Evolutionary conservation across 2,329 filamentous ascomycete species (phyloP).

Genomic region (Sordariomycetes sp.): DNA sequence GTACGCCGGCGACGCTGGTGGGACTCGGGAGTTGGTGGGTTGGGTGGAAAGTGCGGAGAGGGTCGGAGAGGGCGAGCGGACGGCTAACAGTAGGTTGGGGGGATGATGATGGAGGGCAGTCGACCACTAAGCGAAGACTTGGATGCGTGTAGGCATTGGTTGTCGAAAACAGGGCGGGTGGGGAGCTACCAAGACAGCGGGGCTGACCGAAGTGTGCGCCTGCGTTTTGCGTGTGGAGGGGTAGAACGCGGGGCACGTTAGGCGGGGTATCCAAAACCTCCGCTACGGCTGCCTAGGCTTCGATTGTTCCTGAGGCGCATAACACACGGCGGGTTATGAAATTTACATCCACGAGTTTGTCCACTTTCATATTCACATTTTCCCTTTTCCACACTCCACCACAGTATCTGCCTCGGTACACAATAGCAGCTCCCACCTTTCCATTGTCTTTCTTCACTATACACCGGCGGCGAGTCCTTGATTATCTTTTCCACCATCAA

Average conservation of each 20-base stretch:
- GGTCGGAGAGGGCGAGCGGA: background rate
- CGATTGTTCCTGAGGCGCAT: background rate
- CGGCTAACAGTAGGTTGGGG: background rate
- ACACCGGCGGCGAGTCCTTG: too few relatives aligned
- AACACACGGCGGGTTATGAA: background rate
- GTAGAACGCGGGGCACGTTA: background rate
- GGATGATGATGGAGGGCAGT: background rate
- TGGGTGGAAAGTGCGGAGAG: background rate
- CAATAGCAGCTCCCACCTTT: too few relatives aligned
- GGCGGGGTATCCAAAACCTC: background rate
- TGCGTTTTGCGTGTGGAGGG: background rate
- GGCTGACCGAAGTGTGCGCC: background rate
- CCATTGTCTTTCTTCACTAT: too few relatives aligned
- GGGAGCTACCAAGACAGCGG: background rate
- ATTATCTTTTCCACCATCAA: too few relatives aligned
- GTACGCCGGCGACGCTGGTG: background rate
- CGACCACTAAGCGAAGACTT: background rate
- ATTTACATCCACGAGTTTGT: background rate
- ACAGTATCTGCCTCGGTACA: too few relatives aligned
- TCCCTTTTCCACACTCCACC: too few relatives aligned
- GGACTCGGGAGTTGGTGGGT: background rate
- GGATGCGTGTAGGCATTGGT: background rate
- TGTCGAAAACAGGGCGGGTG: background rate
- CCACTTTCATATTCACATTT: background rate
- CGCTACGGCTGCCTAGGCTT: background rate